Evolutionary conservation across 202 grass and related monocot species (phyloP), one percentile per base, ranked within the genome.

Genomic region (Elaeis oleifera): DNA sequence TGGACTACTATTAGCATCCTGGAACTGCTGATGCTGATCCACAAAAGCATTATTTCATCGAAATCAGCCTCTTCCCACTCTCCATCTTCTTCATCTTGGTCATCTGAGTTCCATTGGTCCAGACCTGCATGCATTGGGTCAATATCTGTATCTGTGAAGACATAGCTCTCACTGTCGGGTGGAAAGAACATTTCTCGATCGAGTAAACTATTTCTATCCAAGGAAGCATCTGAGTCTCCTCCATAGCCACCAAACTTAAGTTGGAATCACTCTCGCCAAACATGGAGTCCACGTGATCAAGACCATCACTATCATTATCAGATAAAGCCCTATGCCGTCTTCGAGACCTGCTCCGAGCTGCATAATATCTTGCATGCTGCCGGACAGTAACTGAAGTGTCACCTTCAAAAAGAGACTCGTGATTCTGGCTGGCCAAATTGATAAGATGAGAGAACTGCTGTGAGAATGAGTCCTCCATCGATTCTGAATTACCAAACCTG

Each of bases 81-180:
- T 50, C 58, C 78, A 73, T 87, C 71, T 44, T 78, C 76, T 19
- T 89, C 84, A 67, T 97, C 78, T 72, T 67, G 63, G 52, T 80
- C 73, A 67, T 96, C 81, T 24, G 84, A 89, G 61, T 99, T 76
- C 85, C 94, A 99, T 23, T 80, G 85, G 60, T 80, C 67, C 4
- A 71, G 31, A 52, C 80, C 77, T 66, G 83, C 73, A 69, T 89
- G 81, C 88, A 99, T 99, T 54, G 88, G 88, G 78, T 94, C 88
- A 49, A 99, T 89, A 63, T 92, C 85, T 3, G 74, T 84, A 69
- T 97, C 81, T 14, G 72, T 83, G 22, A 82, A 83, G 39, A 68
- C 48, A 64, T 80, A 84, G 60, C 76, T 80, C 18, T 74, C 81
- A 21, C 71, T 78, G 21, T 85, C 87, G 65, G 79, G 70, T 68